phyloP scores from a whole-genome alignment of 139 green algal species.

The Chlorella sp. region DNA sequence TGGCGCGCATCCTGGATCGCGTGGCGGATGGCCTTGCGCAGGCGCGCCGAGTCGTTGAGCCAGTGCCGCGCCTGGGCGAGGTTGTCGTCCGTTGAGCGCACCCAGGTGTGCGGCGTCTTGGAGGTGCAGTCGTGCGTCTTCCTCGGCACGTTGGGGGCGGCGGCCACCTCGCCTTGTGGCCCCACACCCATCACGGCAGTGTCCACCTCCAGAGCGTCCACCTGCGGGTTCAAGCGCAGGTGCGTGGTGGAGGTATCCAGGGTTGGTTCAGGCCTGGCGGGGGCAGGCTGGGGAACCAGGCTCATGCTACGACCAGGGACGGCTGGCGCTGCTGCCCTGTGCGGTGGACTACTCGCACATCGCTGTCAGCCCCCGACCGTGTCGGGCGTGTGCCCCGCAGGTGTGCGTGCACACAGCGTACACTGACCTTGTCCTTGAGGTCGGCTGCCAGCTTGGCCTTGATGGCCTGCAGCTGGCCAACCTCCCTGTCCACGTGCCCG shows the following conservation, averaged over 20 bases:
- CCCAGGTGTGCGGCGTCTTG: constrained; percentile 37
- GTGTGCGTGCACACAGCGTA: too few species aligned
- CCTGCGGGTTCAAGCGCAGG: too few species aligned
- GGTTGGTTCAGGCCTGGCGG: too few species aligned
- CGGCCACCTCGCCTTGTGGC: constrained; percentile 1
- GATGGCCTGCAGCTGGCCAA: constrained; percentile 23
- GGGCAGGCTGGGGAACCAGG: too few species aligned
- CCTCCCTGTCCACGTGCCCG: constrained; percentile 21
- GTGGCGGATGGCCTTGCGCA: constrained; percentile 26
- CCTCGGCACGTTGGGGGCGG: constrained; percentile 4
- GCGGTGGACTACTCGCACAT: too few species aligned
- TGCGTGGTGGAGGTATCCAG: too few species aligned
- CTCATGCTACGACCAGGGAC: too few species aligned
- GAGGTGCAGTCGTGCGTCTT: constrained; percentile 4
- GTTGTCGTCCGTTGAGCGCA: constrained; percentile 34
- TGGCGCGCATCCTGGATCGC: constrained; percentile 31
- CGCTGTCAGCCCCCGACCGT: too few species aligned
- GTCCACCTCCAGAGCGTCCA: constrained; percentile 26
- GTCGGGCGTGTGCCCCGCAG: too few species aligned
- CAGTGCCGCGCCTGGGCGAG: constrained; percentile 25
- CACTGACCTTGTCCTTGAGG: constrained; percentile 36
- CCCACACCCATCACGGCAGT: constrained; percentile 21
- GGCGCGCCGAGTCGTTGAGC: constrained; percentile 21
- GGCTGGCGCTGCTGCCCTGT: too few species aligned
- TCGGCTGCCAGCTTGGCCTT: constrained; percentile 29